Base-by-base conservation (phyloP, 208 protist species). In the Wallacemonas sp. region DNA sequence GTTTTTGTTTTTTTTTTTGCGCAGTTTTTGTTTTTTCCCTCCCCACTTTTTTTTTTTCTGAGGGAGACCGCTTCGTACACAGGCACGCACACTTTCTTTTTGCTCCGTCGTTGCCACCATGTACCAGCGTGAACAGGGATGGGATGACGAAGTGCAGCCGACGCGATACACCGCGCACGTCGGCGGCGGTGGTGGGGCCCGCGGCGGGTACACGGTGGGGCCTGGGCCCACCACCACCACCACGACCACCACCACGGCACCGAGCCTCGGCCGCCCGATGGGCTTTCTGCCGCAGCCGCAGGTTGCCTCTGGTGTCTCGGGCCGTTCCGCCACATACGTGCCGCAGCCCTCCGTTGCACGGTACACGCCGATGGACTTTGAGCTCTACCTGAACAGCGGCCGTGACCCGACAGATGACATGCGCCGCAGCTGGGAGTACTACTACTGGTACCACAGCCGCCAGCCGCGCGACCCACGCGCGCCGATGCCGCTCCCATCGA, bases 361-460 rank as follows among this genome's bases (percentile, higher is more conserved):
- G 38, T 92, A 84, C 49, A 94, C 84, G 11, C 79, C 82, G 1
- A 87, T 94, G 83, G 89, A 95, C 77, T 95, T 95, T 74, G 86
- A 92, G 65, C 74, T 92, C 20, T 83, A 82, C 62, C 71, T 95
- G 61, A 85, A 91, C 66, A 80, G 85, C 69, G 86, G 86, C 65
- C 77, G 77, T 32, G 79, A 89, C 63, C 83, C 81, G 18, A 86
- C 89, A 18, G 79, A 87, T 33, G 86, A 95, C 54, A 92, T 95
- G 86, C 86, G 89, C 20, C 85, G 89, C 54, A 89, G 83, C 14
- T 67, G 77, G 39, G 89, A 89, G 72, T 95, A 95, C 70, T 82
- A 84, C 67, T 89, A 92, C 72, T 95, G 89, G 89, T 95, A 91
- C 65, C 67, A 91, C 72, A 86, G 70, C 70, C 90, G 92, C 55